phyloP scores from a whole-genome alignment of 768 basidiomycete species.

The Naematelia aurantialba region DNA sequence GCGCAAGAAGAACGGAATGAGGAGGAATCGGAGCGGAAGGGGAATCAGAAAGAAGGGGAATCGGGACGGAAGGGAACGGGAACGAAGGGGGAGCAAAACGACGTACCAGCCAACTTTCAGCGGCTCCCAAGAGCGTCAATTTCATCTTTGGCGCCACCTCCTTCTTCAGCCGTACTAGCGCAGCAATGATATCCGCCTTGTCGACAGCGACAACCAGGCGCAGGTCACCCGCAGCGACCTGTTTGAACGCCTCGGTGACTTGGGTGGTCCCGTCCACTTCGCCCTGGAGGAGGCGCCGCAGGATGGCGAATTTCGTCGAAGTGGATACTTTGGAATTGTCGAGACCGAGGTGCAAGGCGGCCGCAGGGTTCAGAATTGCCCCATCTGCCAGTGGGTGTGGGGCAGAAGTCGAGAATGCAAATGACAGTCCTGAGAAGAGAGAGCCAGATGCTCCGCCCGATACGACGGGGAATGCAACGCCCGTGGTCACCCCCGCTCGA shows the following conservation, averaged over 20 bases:
- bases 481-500: constrained; percentile 68
- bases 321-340: constrained; percentile 59
- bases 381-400: constrained; percentile 60
- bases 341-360: constrained; percentile 66
- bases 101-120: constrained; percentile 49
- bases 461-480: constrained; percentile 59
- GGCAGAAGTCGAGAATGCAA: constrained; percentile 62
- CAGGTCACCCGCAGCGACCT: constrained; percentile 56
- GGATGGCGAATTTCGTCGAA: constrained; percentile 73
- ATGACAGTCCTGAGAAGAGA: constrained; percentile 63
- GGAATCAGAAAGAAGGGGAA: too few relatives aligned
- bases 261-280: constrained; percentile 52
- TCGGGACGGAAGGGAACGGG: too few relatives aligned
- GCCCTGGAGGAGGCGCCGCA: constrained; percentile 63
- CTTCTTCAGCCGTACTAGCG: constrained; percentile 62
- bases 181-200: constrained; percentile 68
- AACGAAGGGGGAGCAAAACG: too few relatives aligned
- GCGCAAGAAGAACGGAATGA: too few relatives aligned
- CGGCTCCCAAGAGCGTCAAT: constrained; percentile 50
- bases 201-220: constrained; percentile 63
- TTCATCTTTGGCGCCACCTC: constrained; percentile 58
- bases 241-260: constrained; percentile 56
- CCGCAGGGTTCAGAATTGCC: constrained; percentile 62
- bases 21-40: too few relatives aligned
- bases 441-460: constrained; percentile 50